Percentiles rank a stretch among this genome's conserved stretches.
Evolutionary conservation across 2,329 filamentous ascomycete genomes (phyloP).

Genomic region (Hypoxylon sp.): DNA sequence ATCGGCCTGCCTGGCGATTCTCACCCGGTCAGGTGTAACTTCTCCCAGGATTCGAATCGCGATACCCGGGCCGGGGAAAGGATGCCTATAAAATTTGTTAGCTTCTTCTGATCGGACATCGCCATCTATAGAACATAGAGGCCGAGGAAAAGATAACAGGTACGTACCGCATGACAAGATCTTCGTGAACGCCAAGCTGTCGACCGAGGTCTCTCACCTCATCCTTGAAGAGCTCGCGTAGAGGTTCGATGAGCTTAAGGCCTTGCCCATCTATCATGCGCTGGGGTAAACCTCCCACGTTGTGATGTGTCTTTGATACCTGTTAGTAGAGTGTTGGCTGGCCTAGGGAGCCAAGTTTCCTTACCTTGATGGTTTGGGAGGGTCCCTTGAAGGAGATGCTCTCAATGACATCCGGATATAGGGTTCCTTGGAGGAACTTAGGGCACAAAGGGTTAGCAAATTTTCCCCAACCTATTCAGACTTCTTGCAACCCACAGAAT

Average conservation of each 20-base stretch:
- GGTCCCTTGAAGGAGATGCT: slow-evolving; percentile 57
- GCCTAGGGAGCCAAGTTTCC: neutral
- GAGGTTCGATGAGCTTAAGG: slow-evolving; percentile 75
- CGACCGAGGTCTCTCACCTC: slow-evolving; percentile 76
- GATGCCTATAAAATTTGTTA: slow-evolving; percentile 42
- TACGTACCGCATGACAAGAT: slow-evolving; percentile 77
- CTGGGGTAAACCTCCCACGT: slow-evolving; percentile 53
- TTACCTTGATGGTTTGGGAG: slow-evolving; percentile 59
- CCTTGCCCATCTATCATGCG: slow-evolving; percentile 40
- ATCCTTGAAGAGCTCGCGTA: slow-evolving; percentile 67
- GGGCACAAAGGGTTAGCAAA: neutral
- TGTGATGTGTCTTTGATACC: slow-evolving; percentile 52
- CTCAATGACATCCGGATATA: slow-evolving; percentile 69
- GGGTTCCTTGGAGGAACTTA: slow-evolving; percentile 81
- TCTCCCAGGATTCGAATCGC: slow-evolving; percentile 85
- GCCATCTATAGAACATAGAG: too few relatives aligned
- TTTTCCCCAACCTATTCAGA: neutral
- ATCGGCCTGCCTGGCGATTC: slow-evolving; percentile 80
- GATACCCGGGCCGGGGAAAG: slow-evolving; percentile 75
- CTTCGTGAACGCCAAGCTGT: slow-evolving; percentile 73
- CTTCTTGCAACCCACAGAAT: neutral
- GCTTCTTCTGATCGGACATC: too few relatives aligned
- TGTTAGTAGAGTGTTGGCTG: slow-evolving; percentile 22
- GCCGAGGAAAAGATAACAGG: neutral
- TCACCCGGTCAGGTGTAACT: slow-evolving; percentile 79